Percentiles rank a stretch among this genome's conserved stretches.
Evolutionary conservation across 768 basidiomycete species (phyloP).

Genomic region (Coprinopsis marcescibilis): DNA sequence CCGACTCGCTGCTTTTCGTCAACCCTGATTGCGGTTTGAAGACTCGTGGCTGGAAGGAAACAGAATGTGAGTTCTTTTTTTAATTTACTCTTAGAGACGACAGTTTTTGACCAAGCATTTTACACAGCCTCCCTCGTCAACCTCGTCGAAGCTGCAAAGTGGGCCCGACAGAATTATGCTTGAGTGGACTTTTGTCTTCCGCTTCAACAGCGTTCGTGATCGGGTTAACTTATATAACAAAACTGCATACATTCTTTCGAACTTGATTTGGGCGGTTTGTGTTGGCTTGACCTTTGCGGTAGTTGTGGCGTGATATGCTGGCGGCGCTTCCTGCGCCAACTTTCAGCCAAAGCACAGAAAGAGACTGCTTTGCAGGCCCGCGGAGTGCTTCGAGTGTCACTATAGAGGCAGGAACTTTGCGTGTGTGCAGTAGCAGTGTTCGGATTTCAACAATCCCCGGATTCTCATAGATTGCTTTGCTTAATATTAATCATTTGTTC

Average conservation of each 20-base stretch:
- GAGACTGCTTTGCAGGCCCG: slow-evolving; percentile 31
- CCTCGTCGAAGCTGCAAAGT: slow-evolving; percentile 87
- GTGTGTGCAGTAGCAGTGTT: slow-evolving; percentile 41
- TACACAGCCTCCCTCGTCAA: slow-evolving; percentile 62
- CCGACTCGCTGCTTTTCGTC: slow-evolving; percentile 77
- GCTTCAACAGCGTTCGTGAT: slow-evolving; percentile 91
- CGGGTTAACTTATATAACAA: slow-evolving; percentile 50
- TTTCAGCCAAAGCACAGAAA: slow-evolving; percentile 18
- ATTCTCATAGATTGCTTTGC: too few relatives aligned
- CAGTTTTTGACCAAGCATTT: slow-evolving; percentile 17
- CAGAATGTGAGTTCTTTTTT: slow-evolving; percentile 43
- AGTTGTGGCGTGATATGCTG: slow-evolving; percentile 34
- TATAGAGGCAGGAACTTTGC: slow-evolving; percentile 34
- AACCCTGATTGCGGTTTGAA: slow-evolving; percentile 99
- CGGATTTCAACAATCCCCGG: slow-evolving; percentile 85
- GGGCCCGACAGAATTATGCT: slow-evolving; percentile 82
- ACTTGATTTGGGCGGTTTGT: too few relatives aligned
- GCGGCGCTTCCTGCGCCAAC: slow-evolving; percentile 14
- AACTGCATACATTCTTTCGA: too few relatives aligned
- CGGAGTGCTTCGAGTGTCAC: slow-evolving; percentile 31
- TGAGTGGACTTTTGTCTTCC: slow-evolving; percentile 47
- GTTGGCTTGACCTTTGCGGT: slow-evolving; percentile 48
- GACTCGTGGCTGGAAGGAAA: slow-evolving; percentile 98
- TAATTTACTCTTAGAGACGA: slow-evolving; percentile 3
- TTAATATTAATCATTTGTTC: too few relatives aligned